Conservation (phyloP, 2,329 filamentous ascomycete genomes). For the Sclerotinia borealis region DNA sequence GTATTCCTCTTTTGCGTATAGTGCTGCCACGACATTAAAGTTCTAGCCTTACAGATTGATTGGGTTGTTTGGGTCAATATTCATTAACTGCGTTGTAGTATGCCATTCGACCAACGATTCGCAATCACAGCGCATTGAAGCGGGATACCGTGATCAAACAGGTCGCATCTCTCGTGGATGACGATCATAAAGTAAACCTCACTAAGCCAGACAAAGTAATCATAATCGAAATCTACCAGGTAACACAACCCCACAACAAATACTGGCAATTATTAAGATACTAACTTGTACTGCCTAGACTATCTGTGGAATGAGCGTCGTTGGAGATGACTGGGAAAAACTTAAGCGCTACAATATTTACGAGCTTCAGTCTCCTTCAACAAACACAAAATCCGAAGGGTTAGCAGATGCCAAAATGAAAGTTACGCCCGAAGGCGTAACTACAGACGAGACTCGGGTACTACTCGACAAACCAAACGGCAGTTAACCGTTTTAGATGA, state of each 20-base stretch:
- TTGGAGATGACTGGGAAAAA: constrained; percentile 61
- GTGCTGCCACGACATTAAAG: constrained; percentile 4
- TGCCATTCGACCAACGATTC: constrained; percentile 74
- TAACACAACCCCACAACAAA: constrained; percentile 33
- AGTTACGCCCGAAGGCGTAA: constrained; percentile 22
- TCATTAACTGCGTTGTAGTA: constrained; percentile 49
- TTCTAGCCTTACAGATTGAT: background rate
- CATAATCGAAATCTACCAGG: constrained; percentile 75
- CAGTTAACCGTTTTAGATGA: constrained; percentile 7
- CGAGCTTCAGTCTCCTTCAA: constrained; percentile 53
- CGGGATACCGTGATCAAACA: constrained; percentile 65
- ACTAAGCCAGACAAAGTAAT: constrained; percentile 71
- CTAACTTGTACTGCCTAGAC: constrained; percentile 43
- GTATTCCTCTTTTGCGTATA: constrained; percentile 6
- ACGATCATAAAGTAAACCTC: constrained; percentile 71
- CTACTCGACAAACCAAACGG: background rate
- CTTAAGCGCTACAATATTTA: constrained; percentile 74
- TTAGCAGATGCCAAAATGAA: constrained; percentile 11
- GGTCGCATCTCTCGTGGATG: constrained; percentile 46
- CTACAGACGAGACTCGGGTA: constrained; percentile 22
- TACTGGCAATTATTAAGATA: constrained; percentile 9
- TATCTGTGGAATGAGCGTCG: constrained; percentile 72
- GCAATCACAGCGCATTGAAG: constrained; percentile 64
- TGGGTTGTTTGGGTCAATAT: constrained; percentile 2
- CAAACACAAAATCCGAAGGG: constrained; percentile 13